Evolutionary conservation across 345 rosid species (phyloP).

Genomic region (Aquilaria malaccensis): DNA sequence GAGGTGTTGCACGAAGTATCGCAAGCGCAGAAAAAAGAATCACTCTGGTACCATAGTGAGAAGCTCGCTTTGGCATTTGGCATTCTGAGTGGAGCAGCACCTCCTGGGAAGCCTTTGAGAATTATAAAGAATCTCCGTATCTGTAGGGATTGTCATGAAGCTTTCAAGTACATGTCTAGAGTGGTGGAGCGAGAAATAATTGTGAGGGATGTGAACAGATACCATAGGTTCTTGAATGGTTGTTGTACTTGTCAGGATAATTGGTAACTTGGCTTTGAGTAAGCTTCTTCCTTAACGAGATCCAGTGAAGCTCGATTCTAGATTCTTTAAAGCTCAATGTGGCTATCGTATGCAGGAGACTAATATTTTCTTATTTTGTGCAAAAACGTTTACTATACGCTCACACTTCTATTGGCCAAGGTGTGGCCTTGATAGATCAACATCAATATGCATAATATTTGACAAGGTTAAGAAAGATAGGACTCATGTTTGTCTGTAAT

Average conservation of each 20-base stretch:
- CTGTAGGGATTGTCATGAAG: slow-evolving; percentile 38
- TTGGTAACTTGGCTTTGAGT: slow-evolving; percentile 20
- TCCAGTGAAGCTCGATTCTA: too few species aligned
- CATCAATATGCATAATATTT: too few species aligned
- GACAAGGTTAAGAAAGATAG: too few species aligned
- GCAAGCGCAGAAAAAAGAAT: slow-evolving; percentile 30
- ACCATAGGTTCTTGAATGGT: slow-evolving; percentile 36
- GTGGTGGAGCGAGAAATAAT: slow-evolving; percentile 29
- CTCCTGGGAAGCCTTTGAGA: slow-evolving; percentile 30
- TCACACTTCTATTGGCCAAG: too few species aligned
- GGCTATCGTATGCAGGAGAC: too few species aligned
- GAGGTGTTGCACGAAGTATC: slow-evolving; percentile 28
- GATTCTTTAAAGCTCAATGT: too few species aligned
- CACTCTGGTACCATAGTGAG: slow-evolving; percentile 46
- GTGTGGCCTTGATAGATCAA: too few species aligned
- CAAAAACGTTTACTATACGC: too few species aligned
- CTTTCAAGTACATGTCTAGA: slow-evolving; percentile 36
- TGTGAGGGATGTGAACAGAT: slow-evolving; percentile 41
- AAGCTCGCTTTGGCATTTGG: slow-evolving; percentile 52
- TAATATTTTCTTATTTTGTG: too few species aligned
- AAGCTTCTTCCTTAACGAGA: too few species aligned
- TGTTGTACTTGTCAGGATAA: slow-evolving; percentile 30
- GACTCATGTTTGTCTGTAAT: too few species aligned
- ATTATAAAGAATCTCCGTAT: slow-evolving; percentile 34
- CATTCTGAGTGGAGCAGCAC: slow-evolving; percentile 30